Conservation (phyloP, 768 basidiomycete species). For the Chalciporus piperatus region DNA sequence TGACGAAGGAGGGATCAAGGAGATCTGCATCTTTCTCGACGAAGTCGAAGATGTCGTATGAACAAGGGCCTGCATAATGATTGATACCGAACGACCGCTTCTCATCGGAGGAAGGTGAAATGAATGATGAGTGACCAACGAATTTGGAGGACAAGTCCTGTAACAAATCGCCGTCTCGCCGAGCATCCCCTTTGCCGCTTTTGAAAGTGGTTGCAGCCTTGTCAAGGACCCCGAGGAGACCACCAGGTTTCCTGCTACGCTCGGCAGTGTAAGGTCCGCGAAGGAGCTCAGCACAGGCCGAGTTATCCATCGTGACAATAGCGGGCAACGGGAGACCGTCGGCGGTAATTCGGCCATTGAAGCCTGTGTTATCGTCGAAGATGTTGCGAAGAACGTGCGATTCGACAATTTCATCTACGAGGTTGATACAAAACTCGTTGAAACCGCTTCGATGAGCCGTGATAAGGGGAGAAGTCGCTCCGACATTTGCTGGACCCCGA, state of each 20-base stretch:
- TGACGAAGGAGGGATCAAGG: conserved; percentile 54
- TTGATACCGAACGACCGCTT: conserved; percentile 54
- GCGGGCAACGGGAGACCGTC: conserved; percentile 54
- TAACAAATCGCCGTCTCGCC: conserved; percentile 48
- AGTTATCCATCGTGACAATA: conserved; percentile 52
- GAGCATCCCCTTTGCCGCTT: conserved; percentile 48
- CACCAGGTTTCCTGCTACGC: conserved; percentile 51
- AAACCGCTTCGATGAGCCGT: conserved; percentile 55
- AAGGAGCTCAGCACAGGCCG: conserved; percentile 54
- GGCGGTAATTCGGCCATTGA: conserved; percentile 42
- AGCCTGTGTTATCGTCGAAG: conserved; percentile 49
- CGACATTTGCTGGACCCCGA: conserved; percentile 41
- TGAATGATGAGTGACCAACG: conserved; percentile 51
- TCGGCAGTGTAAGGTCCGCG: conserved; percentile 50
- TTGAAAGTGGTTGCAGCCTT: conserved; percentile 49
- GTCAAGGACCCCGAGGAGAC: conserved; percentile 52
- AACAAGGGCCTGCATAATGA: conserved; percentile 54
- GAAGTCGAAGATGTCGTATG: conserved; percentile 49
- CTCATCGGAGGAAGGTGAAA: conserved; percentile 31
- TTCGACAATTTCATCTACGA: conserved; percentile 57
- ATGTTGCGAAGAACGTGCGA: conserved; percentile 51
- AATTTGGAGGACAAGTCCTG: conserved; percentile 48
- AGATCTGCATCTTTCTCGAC: conserved; percentile 51
- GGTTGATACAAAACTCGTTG: conserved; percentile 62
- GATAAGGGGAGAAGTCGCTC: conserved; percentile 48